Conservation (phyloP, 345 rosid species). For the Orychophragmus violaceus region DNA sequence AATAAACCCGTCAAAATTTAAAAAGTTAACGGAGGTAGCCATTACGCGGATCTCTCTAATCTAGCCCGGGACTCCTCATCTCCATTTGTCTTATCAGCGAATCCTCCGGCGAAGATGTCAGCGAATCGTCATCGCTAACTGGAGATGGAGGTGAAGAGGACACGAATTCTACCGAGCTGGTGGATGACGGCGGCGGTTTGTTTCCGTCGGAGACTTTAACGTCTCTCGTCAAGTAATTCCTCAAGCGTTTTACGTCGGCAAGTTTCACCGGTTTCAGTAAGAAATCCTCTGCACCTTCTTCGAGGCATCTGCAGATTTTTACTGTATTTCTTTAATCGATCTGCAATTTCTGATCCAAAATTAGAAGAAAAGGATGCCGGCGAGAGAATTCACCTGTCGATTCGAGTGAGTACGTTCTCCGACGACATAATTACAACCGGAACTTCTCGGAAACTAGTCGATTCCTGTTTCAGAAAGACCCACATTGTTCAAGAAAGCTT, state of each 20-base stretch:
- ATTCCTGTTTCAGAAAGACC: conserved; percentile 46
- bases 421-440: conserved; percentile 98
- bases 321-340: background rate
- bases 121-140: background rate
- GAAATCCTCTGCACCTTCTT: conserved; percentile 94
- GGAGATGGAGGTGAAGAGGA: background rate
- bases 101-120: conserved; percentile 13
- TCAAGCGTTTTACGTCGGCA: conserved; percentile 73
- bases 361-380: background rate
- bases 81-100: conserved; percentile 17
- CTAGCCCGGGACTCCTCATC: conserved; percentile 29
- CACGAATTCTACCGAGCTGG: background rate
- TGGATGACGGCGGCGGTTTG: conserved; percentile 35
- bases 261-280: conserved; percentile 88
- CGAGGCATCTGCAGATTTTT: conserved; percentile 55
- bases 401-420: conserved; percentile 73
- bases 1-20: conserved; percentile 19
- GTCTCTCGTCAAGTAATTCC: conserved; percentile 49
- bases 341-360: background rate
- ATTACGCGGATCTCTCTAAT: conserved; percentile 22
- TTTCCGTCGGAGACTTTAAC: conserved; percentile 23
- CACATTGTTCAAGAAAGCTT: background rate
- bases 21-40: conserved; percentile 28
- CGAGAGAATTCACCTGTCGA: conserved; percentile 50
- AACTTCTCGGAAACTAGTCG: conserved; percentile 59